Base-by-base conservation (phyloP, 805 yeast genomes). In the Candida oleophila region DNA sequence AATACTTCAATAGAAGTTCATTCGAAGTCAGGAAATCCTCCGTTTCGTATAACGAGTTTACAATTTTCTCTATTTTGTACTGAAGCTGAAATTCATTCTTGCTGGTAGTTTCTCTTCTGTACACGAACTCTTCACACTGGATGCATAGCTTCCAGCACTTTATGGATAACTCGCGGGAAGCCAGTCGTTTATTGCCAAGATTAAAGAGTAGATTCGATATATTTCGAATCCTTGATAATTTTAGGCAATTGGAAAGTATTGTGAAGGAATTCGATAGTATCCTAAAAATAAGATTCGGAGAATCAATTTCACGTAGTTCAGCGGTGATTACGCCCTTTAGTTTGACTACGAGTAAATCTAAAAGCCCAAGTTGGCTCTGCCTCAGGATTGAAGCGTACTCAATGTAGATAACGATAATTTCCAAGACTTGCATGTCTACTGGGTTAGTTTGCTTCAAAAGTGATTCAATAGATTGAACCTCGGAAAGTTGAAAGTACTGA, bases 141-240 rank as follows among this genome's bases (percentile, higher is more conserved):
- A 73, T 47, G 16, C 69, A 64, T 54, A 33, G 7, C 50, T 54
- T 36, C 51, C 55, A 54, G 15, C 33, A 35, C 3, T 44, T 42
- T 19, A 44, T 16, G 18, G 43, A 41, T 4, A 8, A 38, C 15
- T 54, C 43, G 12, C 25, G 25, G 2, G 4, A 18, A 15, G 37
- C 48, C 3, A 59, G 33, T 20, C 56, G 42, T 32, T 50, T 59
- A 7, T 58, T 62, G 0, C 76, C 78, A 41, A 65, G 54, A 47
- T 76, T 73, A 53, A 67, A 78, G 4, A 70, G 57, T 11, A 80
- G 42, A 50, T 75, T 77, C 2, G 82, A 71, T 3, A 80, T 50
- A 53, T 78, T 78, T 42, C 70, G 62, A 4, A 76, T 56, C 46
- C 83, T 57, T 49, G 73, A 77, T 16, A 39, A 44, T 33, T 66